Evolutionary conservation across 306 rosid genomes (phyloP), one percentile per base, ranked within the genome.

Genomic region (Urtica urens): DNA sequence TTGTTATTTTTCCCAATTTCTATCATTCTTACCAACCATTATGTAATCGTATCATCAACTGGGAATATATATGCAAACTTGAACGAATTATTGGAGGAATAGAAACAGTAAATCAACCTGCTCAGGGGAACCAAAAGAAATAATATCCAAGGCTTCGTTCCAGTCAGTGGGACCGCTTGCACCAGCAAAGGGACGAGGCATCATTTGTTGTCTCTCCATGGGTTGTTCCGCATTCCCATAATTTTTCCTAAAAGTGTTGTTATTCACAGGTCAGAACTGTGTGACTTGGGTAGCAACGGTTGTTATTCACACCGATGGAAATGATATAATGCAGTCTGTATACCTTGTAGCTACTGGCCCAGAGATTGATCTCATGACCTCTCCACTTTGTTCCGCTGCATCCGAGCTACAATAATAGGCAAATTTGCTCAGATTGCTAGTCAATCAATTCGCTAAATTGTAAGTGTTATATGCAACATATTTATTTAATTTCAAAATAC

Each of bases 131-230:
- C 95, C 94, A 24, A 72, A 82, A 51, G 99, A 78, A 57, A 92
- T 92, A 41, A 86, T 82, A 51, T 92, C 94, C 46, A 92, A 71
- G 15, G 99, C 96, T 71, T 92, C 99, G 57, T 82, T 92, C 99
- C 99, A 92, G 68, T 92, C 84, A 11, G 88, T 80, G 62, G 96
- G 99, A 40, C 88, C 93, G 64, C 51, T 75, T 2, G 78, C 80
- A 44, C 76, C 70, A 37, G 77, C 27, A 24, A 78, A 56, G 18
- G 69, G 69, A 64, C 59, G 81, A 23, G 86, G 79, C 65, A 75
- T 37, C 30, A 72, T 28, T 55, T 68, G 92, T 55, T 68, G 92
- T 60, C 83, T 71, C 66, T 86, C 99, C 61, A 66, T 52, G 54
- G 62, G 80, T 50, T 51, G 55, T 64, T 92, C 99, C 23, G 83